Evolutionary conservation across 2,329 filamentous ascomycete species (phyloP), one percentile per base, ranked within the genome.

Genomic region (Neofusicoccum parvum): DNA sequence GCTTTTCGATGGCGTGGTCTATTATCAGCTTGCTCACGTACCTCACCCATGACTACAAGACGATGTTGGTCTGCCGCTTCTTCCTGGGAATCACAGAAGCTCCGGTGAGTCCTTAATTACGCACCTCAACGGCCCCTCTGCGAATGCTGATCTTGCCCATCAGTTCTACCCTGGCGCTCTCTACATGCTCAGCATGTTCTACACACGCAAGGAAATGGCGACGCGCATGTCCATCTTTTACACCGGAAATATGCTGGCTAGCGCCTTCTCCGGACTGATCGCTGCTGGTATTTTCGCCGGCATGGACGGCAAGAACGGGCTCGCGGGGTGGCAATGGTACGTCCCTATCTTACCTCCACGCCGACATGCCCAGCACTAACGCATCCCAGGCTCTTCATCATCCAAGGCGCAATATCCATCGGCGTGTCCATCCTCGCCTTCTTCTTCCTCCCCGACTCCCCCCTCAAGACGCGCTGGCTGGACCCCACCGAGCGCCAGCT

Each of bases 231-330:
- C 80, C 17, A 80, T 85, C 56, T 80, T 86, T 65, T 86, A 84
- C 71, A 81, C 82, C 3, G 83, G 82, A 3, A 81, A 79, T 1
- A 73, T 85, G 34, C 77, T 86, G 34, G 80, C 79, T 59, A 81
- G 75, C 58, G 83, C 83, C 3, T 86, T 86, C 69, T 83, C 82
- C 20, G 83, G 81, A 32, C 76, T 86, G 34, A 83, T 86, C 59
- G 83, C 81, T 5, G 84, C 84, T 3, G 83, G 82, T 3, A 84
- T 85, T 27, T 51, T 62, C 62, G 78, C 5, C 43, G 23, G 43
- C 12, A 17, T 1, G 79, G 77, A 77, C 70, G 71, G 63, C 20
- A 46, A 50, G 39, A 12, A 54, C 48, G 39, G 23, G 10, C 48
- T 64, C 9, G 48, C 48, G 1, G 48, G 48, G 9, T 64, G 62